Conservation (phyloP, 179 eudicot species). For the Gypsophila paniculata region DNA sequence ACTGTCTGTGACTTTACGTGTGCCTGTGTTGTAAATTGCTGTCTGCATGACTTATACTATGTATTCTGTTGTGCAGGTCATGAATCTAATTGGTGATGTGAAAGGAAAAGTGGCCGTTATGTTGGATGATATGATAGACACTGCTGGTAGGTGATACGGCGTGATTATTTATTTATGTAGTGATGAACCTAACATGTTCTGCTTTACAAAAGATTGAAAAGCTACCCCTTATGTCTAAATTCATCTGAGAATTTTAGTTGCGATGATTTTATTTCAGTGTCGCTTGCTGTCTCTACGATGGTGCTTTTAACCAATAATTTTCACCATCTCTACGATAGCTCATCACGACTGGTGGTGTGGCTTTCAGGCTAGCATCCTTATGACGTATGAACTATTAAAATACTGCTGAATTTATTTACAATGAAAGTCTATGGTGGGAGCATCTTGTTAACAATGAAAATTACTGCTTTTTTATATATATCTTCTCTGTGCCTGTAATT, state of each 20-base stretch:
- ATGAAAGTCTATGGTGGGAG: background rate
- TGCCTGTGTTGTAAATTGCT: background rate
- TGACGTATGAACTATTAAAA: too few species aligned
- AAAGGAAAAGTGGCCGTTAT: slow-evolving; percentile 97
- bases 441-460: background rate
- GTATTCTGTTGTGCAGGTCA: slow-evolving; percentile 46
- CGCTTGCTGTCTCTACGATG: too few species aligned
- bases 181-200: background rate
- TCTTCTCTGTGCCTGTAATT: background rate
- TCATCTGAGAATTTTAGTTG: background rate
- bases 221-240: slow-evolving; percentile 1
- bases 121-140: slow-evolving; percentile 99
- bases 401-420: too few species aligned
- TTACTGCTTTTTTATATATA: too few species aligned
- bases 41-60: background rate
- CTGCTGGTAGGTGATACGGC: slow-evolving; percentile 60
- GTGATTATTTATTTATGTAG: background rate
- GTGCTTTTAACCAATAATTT: too few species aligned
- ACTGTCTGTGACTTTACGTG: background rate
- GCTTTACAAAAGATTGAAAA: background rate
- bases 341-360: too few species aligned
- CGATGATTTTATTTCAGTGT: background rate
- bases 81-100: slow-evolving; percentile 97
- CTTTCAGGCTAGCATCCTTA: too few species aligned
- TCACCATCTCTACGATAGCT: too few species aligned